phyloP scores from a whole-genome alignment of 2,329 filamentous ascomycete species.

The Trichoderma simmonsii region DNA sequence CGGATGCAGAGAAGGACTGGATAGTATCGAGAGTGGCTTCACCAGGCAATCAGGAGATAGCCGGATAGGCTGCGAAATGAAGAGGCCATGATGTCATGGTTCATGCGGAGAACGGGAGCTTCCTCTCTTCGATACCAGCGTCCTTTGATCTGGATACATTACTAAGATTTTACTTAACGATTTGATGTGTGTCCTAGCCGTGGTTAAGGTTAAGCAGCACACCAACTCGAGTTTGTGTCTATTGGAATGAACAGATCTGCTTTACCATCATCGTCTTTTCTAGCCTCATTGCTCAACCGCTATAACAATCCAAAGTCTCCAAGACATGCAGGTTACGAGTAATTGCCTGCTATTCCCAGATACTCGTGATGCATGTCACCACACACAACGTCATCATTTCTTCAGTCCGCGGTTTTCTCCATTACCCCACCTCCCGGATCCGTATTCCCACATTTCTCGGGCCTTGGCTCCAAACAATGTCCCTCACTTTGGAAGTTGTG shows the following conservation, averaged over 20 bases:
- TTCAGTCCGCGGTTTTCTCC: not conserved
- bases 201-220: not conserved
- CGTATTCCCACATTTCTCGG: not conserved
- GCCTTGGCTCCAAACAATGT: not conserved
- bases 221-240: not conserved
- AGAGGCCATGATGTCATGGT: constrained; percentile 9
- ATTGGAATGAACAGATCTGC: not conserved
- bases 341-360: not conserved
- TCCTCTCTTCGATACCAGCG: not conserved
- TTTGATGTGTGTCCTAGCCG: not conserved
- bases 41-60: not conserved
- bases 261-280: not conserved
- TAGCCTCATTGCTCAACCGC: not conserved
- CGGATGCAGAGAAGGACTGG: constrained; percentile 2
- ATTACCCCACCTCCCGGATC: constrained; percentile 6
- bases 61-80: not conserved
- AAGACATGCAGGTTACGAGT: not conserved
- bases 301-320: not conserved
- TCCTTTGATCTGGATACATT: not conserved
- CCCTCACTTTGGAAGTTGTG: not conserved
- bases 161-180: not conserved
- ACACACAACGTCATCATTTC: not conserved
- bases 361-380: not conserved
- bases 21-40: not conserved
- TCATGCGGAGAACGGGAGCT: not conserved